phyloP scores from a whole-genome alignment of 306 rosid species.

The Vigna unguiculata region DNA sequence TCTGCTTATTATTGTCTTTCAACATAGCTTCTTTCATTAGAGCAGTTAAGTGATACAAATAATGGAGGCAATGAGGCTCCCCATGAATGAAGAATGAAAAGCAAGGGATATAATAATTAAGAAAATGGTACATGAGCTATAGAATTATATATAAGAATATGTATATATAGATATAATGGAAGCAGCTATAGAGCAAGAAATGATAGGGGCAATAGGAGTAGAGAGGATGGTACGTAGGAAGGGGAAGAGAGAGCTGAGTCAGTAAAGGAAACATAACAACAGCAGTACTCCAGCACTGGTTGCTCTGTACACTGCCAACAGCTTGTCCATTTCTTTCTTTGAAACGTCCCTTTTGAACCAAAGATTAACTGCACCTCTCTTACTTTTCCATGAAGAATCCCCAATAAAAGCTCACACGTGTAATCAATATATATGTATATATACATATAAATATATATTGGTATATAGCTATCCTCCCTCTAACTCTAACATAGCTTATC shows the following conservation, averaged over 20 bases:
- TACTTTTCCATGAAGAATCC: constrained; percentile 31
- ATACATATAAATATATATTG: too few species aligned
- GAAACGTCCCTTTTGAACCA: constrained; percentile 75
- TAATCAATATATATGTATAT: not conserved
- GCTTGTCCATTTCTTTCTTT: constrained; percentile 64
- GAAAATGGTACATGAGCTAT: constrained; percentile 41
- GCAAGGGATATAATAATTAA: constrained; percentile 37
- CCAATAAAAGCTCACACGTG: constrained; percentile 47
- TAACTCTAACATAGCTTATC: constrained; percentile 37
- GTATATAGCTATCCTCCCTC: not conserved
- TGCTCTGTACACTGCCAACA: constrained; percentile 62
- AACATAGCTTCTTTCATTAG: constrained; percentile 10
- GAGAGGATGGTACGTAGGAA: constrained; percentile 33
- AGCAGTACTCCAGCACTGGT: constrained; percentile 56
- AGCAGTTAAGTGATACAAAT: constrained; percentile 5
- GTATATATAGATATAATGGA: constrained; percentile 27
- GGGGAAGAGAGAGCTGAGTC: constrained; percentile 38
- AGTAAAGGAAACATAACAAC: constrained; percentile 53
- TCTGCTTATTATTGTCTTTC: not conserved
- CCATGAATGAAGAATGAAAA: constrained; percentile 39
- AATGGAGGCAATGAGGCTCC: constrained; percentile 24
- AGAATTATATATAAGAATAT: constrained; percentile 19
- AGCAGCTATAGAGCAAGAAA: constrained; percentile 37
- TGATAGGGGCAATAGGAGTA: constrained; percentile 37
- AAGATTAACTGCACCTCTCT: constrained; percentile 48